Base-by-base conservation (phyloP, 2,329 filamentous ascomycete species). In the Botrytis byssoidea region DNA sequence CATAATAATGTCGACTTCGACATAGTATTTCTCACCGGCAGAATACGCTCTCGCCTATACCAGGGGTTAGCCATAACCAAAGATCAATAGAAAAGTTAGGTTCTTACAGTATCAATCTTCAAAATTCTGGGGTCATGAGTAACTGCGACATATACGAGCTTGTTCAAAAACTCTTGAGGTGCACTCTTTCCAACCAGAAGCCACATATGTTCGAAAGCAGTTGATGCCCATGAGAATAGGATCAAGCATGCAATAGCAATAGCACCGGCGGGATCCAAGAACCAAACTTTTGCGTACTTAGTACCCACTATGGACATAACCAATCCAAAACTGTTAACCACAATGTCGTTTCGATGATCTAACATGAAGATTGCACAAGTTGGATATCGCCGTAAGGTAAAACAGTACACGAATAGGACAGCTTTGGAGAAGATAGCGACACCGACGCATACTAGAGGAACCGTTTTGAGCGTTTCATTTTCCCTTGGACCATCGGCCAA, bases 1-100 rank as follows among this genome's bases (percentile, higher is more conserved):
- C 94, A 98, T 97, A 79, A 98, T 95, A 72, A 98, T 90, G 81
- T 99, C 96, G 55, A 98, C 94, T 85, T 99, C 96, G 77, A 97
- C 95, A 77, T 98, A 94, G 64, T 98, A 88, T 32, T 95, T 88
- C 0, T 72, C 70, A 29, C 70, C 70, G 37, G 70, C 70, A 16
- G 70, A 72, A 32, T 72, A 72, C 40, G 70, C 70, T 35, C 70
- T 46, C 20, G 70, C 70, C 70, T 72, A 59, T 35, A 55, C 46
- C 22, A 55, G 51, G 29, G 32, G 35, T 70, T 70, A 60, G 51
- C 51, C 29, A 25, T 46, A n/a, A 18, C 59, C 14, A 60, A 46
- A 35, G 3, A 46, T 3, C 12, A 16, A 22, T 20, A 40, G 4
- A 29, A 7, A 59, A 16, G 1, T 42, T 40, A 22, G 4, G 6